These are phyloP conservation scores for Metarhizium album DNA, from an alignment of 2,329 filamentous ascomycete genomes.

Conservation along the genomic window DNA sequence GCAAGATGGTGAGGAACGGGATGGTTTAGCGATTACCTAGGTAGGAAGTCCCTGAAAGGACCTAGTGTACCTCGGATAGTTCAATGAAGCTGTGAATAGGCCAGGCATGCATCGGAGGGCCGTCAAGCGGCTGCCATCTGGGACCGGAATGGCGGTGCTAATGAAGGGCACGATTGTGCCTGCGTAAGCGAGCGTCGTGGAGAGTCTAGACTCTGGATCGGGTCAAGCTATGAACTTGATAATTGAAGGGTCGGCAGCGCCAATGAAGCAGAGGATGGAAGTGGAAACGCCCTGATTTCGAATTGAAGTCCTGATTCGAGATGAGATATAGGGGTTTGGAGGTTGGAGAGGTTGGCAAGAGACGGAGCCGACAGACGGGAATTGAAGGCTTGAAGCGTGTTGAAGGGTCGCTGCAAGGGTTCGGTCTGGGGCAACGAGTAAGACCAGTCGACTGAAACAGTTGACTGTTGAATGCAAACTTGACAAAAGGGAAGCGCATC, in stretches of 20 bases:
- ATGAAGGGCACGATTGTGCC: background rate
- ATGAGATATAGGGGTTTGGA: background rate
- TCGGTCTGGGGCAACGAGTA: too few relatives aligned
- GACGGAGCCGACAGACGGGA: background rate
- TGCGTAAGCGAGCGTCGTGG: background rate
- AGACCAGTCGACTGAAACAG: too few relatives aligned
- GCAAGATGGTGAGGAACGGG: background rate
- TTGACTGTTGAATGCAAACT: too few relatives aligned
- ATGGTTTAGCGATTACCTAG: background rate
- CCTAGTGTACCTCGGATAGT: background rate
- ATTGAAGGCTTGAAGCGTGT: background rate
- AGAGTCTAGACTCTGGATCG: too few relatives aligned
- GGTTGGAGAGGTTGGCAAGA: background rate
- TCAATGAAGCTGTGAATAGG: slow-evolving; percentile 1
- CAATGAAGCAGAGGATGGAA: background rate
- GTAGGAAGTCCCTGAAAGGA: background rate
- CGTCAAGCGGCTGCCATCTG: background rate
- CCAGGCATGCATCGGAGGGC: background rate
- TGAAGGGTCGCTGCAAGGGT: background rate
- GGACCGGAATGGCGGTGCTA: background rate
- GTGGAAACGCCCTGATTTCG: background rate
- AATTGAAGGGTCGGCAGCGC: background rate
- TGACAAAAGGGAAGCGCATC: too few relatives aligned
- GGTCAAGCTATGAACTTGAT: background rate
- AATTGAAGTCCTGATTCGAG: background rate